Percentiles rank a stretch among this genome's conserved stretches.
phyloP scores from a whole-genome alignment of 2,329 filamentous ascomycete species.

The Balansia obtecta region DNA sequence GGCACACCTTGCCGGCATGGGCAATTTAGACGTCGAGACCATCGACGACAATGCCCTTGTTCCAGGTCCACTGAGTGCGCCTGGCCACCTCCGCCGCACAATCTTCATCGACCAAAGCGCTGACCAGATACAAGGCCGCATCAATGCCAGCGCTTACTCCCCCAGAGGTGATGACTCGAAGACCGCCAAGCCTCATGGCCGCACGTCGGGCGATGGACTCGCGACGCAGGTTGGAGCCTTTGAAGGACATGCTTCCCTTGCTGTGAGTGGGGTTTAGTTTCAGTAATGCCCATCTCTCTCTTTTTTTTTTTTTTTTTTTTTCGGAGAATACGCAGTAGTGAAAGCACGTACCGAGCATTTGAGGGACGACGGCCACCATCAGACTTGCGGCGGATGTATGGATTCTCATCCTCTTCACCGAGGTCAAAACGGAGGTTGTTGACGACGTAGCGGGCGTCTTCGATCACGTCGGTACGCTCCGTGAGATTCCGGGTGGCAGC shows the following conservation, averaged over 20 bases:
- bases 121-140: constrained; percentile 74
- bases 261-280: constrained; percentile 25
- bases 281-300: not conserved
- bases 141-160: constrained; percentile 72
- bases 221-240: constrained; percentile 58
- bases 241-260: constrained; percentile 77
- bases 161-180: constrained; percentile 67
- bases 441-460: constrained; percentile 72
- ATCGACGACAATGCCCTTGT: constrained; percentile 74
- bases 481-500: constrained; percentile 55
- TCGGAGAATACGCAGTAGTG: not conserved
- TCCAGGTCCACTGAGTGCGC: constrained; percentile 71
- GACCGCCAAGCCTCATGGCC: constrained; percentile 57
- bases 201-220: constrained; percentile 72
- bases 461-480: constrained; percentile 72
- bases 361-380: constrained; percentile 50
- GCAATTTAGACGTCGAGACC: constrained; percentile 62
- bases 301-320: no score
- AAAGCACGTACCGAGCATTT: constrained; percentile 40
- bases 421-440: constrained; percentile 85
- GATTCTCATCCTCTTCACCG: constrained; percentile 69
- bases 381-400: constrained; percentile 67
- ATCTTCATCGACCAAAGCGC: constrained; percentile 67
- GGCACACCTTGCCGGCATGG: constrained; percentile 15
- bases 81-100: constrained; percentile 64